Conservation (phyloP, 78 protist genomes). For the Planoprotostelium fungivorum region DNA sequence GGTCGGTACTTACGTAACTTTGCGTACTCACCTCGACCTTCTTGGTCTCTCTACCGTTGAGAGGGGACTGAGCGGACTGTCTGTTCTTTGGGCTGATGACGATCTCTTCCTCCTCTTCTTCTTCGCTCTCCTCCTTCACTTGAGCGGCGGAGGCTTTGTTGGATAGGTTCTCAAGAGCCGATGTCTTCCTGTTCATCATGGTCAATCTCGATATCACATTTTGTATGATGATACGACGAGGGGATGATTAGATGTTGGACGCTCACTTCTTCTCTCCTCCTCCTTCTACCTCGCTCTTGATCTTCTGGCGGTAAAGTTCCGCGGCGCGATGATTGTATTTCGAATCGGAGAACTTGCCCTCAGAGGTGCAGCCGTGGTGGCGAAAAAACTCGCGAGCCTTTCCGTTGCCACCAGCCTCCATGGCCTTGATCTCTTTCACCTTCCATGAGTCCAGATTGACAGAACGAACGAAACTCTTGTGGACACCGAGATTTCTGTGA, state of each 20-base stretch:
- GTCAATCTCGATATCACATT: background rate
- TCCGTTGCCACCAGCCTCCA: constrained; percentile 56
- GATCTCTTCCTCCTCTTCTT: background rate
- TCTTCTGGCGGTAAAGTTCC: constrained; percentile 35
- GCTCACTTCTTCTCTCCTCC: background rate
- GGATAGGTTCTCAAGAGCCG: background rate
- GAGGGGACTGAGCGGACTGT: background rate
- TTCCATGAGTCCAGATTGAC: constrained; percentile 62
- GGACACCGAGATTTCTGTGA: constrained; percentile 84
- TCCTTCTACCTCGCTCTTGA: background rate
- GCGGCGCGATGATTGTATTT: constrained; percentile 34
- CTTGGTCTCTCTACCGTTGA: background rate
- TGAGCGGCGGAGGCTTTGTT: background rate
- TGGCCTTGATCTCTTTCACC: constrained; percentile 43
- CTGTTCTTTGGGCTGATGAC: background rate
- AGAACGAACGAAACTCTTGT: constrained; percentile 62
- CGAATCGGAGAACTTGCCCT: constrained; percentile 17
- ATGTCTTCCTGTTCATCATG: background rate
- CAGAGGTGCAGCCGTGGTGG: constrained; percentile 56
- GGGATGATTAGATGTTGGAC: constrained; percentile 1
- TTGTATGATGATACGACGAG: no score
- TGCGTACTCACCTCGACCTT: background rate
- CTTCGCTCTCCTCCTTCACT: background rate
- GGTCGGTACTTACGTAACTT: background rate
- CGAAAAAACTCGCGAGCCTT: constrained; percentile 51